phyloP scores from a whole-genome alignment of 495 filamentous ascomycete genomes.

The Polyplosphaeria fusca region DNA sequence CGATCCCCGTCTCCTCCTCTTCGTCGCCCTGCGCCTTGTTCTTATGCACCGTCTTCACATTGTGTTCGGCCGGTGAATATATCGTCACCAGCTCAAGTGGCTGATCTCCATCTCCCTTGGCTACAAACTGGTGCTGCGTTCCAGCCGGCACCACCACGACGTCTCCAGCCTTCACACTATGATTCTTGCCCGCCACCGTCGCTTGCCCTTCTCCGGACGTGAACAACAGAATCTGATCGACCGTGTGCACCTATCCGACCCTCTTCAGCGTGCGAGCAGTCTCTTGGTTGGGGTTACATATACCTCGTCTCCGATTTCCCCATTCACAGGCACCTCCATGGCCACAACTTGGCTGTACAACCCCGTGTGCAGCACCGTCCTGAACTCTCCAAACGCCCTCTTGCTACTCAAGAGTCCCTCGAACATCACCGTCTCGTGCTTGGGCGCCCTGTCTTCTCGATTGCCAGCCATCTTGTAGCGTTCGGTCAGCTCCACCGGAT shows the following conservation, averaged over 20 bases:
- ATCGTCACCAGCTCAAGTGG: constrained; percentile 58
- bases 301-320: constrained; percentile 65
- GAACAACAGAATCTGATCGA: constrained; percentile 64
- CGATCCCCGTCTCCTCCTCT: constrained; percentile 58
- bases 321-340: constrained; percentile 62
- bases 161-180: constrained; percentile 56
- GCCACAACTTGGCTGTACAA: constrained; percentile 61
- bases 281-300: no score
- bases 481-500: not conserved
- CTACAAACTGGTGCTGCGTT: constrained; percentile 66
- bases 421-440: constrained; percentile 59
- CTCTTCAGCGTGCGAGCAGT: no score
- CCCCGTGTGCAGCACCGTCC: constrained; percentile 60
- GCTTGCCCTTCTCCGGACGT: constrained; percentile 56
- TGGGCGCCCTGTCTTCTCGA: constrained; percentile 38
- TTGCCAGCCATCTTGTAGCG: constrained; percentile 5
- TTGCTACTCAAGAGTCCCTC: constrained; percentile 52
- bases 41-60: constrained; percentile 54
- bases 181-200: constrained; percentile 57
- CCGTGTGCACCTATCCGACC: constrained; percentile 48
- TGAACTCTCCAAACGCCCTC: constrained; percentile 54
- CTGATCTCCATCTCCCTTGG: constrained; percentile 50
- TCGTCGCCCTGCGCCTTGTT: constrained; percentile 61
- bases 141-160: constrained; percentile 63
- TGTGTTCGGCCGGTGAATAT: constrained; percentile 62